These are phyloP conservation scores for slime mould (Dictyostelium discoideum) DNA, from an alignment of 78 protist genomes.

Conservation along the genomic window dicty_2.7 NC_007088.5:1467501-1468000, in stretches of 20 bases:
- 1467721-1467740: constrained; percentile 39
- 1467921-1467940: constrained; percentile 81
- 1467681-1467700: constrained; percentile 85
- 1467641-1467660: constrained; percentile 78
- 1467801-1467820: background rate
- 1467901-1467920: constrained; percentile 69
- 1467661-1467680: constrained; percentile 87
- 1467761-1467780: constrained; percentile 84
- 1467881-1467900: background rate
- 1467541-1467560: constrained; percentile 73
- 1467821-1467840: background rate
- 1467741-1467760: constrained; percentile 86
- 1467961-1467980: constrained; percentile 55
- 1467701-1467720: constrained; percentile 86
- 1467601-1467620: constrained; percentile 77
- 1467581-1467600: constrained; percentile 76
- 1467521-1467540: constrained; percentile 81
- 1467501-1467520: constrained; percentile 93
- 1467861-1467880: background rate
- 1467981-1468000: constrained; percentile 63
- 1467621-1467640: constrained; percentile 86
- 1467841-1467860: no score
- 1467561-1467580: constrained; percentile 77
- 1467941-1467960: constrained; percentile 82
- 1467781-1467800: constrained; percentile 84